Evolutionary conservation across 1,284 basidiomycete species (phyloP).

Genomic region (Pyrrhoderma noxium): DNA sequence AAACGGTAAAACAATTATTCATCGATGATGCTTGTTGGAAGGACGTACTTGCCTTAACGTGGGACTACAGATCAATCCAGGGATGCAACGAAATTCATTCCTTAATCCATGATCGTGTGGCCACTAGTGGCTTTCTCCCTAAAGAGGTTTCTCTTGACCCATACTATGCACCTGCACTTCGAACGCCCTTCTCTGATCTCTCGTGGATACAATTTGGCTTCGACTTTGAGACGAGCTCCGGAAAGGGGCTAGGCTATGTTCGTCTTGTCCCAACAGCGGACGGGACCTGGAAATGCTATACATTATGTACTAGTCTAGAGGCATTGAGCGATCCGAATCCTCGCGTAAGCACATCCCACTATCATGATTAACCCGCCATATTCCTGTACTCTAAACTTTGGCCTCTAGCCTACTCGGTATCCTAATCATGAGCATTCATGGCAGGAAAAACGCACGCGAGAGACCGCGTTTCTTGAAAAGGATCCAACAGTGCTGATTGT

Average conservation of each 20-base stretch:
- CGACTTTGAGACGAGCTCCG: conserved; percentile 45
- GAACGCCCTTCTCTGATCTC: conserved; percentile 45
- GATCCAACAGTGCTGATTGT: conserved; percentile 47
- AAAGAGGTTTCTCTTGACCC: conserved; percentile 19
- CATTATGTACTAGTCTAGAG: conserved; percentile 53
- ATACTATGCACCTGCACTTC: conserved; percentile 22
- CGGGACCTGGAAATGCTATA: conserved; percentile 50
- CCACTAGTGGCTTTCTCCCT: background rate
- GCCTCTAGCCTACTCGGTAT: conserved; percentile 9
- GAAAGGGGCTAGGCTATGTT: conserved; percentile 43
- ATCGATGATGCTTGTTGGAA: conserved; percentile 46
- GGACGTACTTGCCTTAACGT: conserved; percentile 55
- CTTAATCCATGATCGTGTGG: conserved; percentile 33
- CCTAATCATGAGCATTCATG: conserved; percentile 35
- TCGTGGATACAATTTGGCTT: conserved; percentile 54
- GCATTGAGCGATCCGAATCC: conserved; percentile 33
- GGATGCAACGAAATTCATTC: conserved; percentile 36
- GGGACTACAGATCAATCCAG: conserved; percentile 58
- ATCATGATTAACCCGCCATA: too few species aligned
- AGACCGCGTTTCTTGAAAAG: conserved; percentile 32
- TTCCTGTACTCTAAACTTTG: background rate
- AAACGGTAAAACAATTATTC: conserved; percentile 33
- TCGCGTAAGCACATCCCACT: background rate
- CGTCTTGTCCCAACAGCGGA: conserved; percentile 42
- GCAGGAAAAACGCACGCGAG: conserved; percentile 32